Conservation (phyloP, 306 rosid genomes). For the Hippophae gyantsensis region DNA sequence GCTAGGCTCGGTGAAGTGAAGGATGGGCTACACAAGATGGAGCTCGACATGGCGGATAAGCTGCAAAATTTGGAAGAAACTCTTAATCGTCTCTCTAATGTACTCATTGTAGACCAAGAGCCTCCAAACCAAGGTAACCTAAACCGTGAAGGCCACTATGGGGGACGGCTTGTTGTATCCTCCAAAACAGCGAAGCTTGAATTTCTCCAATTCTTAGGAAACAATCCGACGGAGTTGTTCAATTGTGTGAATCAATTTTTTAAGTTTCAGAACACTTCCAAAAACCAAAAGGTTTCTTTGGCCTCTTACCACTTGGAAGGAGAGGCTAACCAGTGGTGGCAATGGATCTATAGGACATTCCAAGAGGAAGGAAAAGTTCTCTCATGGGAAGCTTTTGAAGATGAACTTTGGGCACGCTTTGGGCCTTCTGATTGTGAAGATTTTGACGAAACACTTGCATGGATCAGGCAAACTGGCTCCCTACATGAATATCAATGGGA, state of each 20-base stretch:
- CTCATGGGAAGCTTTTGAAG: not conserved
- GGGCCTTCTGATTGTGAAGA: too few species aligned
- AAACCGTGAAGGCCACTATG: too few species aligned
- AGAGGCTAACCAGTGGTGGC: too few species aligned
- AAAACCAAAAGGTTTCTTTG: too few species aligned
- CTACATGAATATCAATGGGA: not conserved
- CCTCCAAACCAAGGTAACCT: too few species aligned
- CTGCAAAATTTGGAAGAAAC: conserved; percentile 3
- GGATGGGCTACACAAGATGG: too few species aligned
- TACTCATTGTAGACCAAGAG: too few species aligned
- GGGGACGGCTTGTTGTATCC: not conserved
- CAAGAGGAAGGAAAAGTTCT: not conserved
- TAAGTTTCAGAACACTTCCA: too few species aligned
- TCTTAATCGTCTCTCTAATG: conserved; percentile 28
- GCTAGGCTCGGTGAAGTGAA: too few species aligned
- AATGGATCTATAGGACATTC: not conserved
- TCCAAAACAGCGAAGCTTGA: not conserved
- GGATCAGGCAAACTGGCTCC: not conserved
- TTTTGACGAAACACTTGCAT: not conserved
- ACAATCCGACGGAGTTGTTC: not conserved
- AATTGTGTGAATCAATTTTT: not conserved
- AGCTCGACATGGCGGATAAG: too few species aligned
- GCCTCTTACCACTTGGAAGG: too few species aligned
- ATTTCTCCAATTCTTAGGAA: not conserved
- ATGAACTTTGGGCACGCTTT: not conserved